Base-by-base conservation (phyloP, 257 asterid species). In the Solanum dulcamara region DNA sequence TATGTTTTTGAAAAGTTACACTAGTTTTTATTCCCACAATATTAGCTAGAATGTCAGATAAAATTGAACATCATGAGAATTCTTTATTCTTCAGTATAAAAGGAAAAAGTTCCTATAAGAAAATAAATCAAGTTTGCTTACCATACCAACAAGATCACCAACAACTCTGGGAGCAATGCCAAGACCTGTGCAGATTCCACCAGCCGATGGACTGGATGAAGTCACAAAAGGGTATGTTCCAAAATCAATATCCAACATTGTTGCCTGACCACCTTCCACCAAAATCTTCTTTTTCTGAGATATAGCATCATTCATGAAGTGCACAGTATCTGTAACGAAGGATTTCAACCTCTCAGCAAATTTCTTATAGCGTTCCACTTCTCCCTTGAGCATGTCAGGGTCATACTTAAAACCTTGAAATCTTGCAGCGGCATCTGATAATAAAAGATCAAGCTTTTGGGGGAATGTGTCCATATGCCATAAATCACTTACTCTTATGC, bases 241-340 rank as follows among this genome's bases (percentile, higher is more conserved):
- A 85, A 94, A 93, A 87, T 95, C 99, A 17, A 96, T 86, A 90
- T 96, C 98, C 7, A 96, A 87, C 99, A 96, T 95, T 46, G 99
- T 96, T 60, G 99, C 99, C 88, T 96, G 99, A 88, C 99, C 98
- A 60, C 98, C 99, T 92, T 96, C 99, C 10, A 96, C 98, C 93
- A 96, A 87, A 86, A 96, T 89, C 91, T 88, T 96, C 83, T 90
- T 86, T 46, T 93, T 88, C 90, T 85, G 92, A 77, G 91, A 81
- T 75, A 96, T 88, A 33, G 98, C 93, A 83, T 94, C 95, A 67
- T 96, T 91, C 92, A 96, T 88, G 90, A 86, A 94, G 87, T 94
- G 92, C 88, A 95, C 98, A 0, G 98, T 96, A 87, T 96, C 99
- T 26, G 94, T 85, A 84, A 96, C 88, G 53, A 62, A 91, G 55